Percentiles rank a stretch among this genome's conserved stretches.
These are phyloP conservation scores for Chlamydomonas sp. DNA, from an alignment of 139 green algal genomes.

Conservation along the genomic window DNA sequence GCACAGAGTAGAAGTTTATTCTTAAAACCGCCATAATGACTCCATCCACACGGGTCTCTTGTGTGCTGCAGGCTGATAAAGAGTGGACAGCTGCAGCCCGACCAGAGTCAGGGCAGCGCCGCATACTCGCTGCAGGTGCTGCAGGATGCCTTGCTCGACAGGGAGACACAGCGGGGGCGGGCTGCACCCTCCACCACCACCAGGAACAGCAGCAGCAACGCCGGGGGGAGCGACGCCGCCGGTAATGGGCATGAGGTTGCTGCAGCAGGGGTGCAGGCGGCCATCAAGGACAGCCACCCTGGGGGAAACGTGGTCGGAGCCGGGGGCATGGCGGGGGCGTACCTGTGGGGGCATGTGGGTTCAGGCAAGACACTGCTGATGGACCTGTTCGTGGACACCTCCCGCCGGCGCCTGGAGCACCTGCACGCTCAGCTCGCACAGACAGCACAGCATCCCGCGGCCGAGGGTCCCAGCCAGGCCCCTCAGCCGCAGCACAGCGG, in stretches of 20 bases:
- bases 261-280: not conserved
- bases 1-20: too few relatives aligned
- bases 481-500: not conserved
- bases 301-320: not conserved
- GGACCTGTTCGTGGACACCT: conserved; percentile 81
- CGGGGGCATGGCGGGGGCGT: conserved; percentile 44
- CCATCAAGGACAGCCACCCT: not conserved
- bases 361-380: conserved; percentile 95
- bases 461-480: not conserved
- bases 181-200: not conserved
- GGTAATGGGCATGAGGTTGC: not conserved
- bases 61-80: not conserved
- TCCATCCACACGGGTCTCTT: not conserved
- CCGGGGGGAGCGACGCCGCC: not conserved
- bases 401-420: conserved; percentile 1
- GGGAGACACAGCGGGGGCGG: not conserved
- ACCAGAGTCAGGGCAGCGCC: not conserved
- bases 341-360: conserved; percentile 88
- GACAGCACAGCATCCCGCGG: not conserved
- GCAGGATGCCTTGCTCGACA: conserved; percentile 11
- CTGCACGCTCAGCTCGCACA: not conserved
- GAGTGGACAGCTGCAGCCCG: not conserved
- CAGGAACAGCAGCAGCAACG: not conserved
- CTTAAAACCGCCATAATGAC: not conserved
- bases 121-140: conserved; percentile 2